phyloP scores from a whole-genome alignment of 306 rosid species.

The Ceratonia siliqua region DNA sequence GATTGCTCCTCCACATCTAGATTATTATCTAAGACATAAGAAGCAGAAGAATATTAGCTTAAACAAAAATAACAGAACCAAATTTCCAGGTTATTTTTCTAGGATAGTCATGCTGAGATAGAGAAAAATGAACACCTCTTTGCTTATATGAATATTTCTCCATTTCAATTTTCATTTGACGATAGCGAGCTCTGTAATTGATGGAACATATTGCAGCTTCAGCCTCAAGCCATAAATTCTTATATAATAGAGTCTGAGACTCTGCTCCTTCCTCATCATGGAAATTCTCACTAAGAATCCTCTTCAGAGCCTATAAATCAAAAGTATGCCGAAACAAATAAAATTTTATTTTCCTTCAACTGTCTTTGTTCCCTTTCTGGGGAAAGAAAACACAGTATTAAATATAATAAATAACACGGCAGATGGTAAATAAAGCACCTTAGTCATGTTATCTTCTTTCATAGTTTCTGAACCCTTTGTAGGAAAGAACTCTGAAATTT shows the following conservation, averaged over 20 bases:
- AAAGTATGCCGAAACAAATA: conserved; percentile 13
- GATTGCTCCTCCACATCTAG: conserved; percentile 43
- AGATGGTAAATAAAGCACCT: conserved; percentile 51
- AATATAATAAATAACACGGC: conserved; percentile 15
- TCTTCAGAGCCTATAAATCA: conserved; percentile 70
- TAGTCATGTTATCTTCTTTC: conserved; percentile 62
- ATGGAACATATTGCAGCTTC: conserved; percentile 85
- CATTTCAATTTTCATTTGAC: conserved; percentile 72
- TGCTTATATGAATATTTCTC: conserved; percentile 47
- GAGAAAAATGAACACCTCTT: conserved; percentile 50
- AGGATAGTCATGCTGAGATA: neutral
- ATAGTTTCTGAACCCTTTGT: conserved; percentile 39
- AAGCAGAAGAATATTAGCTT: conserved; percentile 32
- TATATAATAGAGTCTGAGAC: conserved; percentile 63
- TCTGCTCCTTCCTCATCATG: conserved; percentile 54
- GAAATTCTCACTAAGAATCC: conserved; percentile 71
- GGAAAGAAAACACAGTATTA: conserved; percentile 10
- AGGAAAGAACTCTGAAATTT: conserved; percentile 38
- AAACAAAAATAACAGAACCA: conserved; percentile 13
- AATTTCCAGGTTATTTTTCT: conserved; percentile 5
- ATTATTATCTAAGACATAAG: conserved; percentile 38
- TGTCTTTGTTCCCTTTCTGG: conserved; percentile 7
- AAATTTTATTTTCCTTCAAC: neutral
- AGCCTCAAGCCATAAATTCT: conserved; percentile 94
- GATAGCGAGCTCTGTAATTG: conserved; percentile 69